Base-by-base conservation (phyloP, 2,329 filamentous ascomycete species). In the Xylaria polymorpha region DNA sequence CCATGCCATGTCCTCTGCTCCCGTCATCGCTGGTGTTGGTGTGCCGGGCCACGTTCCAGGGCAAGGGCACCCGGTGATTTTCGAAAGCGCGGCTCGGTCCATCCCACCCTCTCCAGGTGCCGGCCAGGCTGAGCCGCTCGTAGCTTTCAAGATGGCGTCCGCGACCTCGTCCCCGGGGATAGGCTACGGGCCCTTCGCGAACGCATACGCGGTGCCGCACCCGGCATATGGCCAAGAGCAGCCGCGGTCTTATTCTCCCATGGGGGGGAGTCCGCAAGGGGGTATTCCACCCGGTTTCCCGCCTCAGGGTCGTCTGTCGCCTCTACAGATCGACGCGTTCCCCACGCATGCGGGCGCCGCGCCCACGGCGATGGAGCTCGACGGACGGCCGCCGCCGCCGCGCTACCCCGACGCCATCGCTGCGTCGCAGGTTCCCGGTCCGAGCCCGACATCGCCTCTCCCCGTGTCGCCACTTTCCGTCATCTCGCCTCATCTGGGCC, bases 381-480 rank as follows among this genome's bases (percentile, higher is more conserved):
- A 72, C 18, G 43, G 39, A 18, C 44, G 39, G 12, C 60, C 48
- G 20, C 63, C 66, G n/a, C 70, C 68, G n/a, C 65, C 68, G 14
- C 64, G 60, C 44, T 70, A 72, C 46, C 70, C 68, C 4, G 70
- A 51, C 20, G 58, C 25, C 7, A 55, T 63, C n/a, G 51, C 32
- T 18, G 37, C 62, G 20, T 44, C 64, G 6, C 29, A n/a, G 12
- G 55, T 3, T 12, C 29, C 37, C 29, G 50, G 22, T 25, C 0
- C 35, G 1, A 64, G 62, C 37, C 69, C 66, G 44, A 68, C 61
- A 14, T 65, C 65, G 10, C 57, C 66, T 41, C 46, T 66, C 3
- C 55, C 62, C 48, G 69, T 71, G 2, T 71, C 69, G 14, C 64
- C 69, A 22, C 56, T 71, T 2, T 71, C 63, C 22, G 48, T 9